Conservation (phyloP, 2,329 filamentous ascomycete species). For the Remersonia thermophila region DNA sequence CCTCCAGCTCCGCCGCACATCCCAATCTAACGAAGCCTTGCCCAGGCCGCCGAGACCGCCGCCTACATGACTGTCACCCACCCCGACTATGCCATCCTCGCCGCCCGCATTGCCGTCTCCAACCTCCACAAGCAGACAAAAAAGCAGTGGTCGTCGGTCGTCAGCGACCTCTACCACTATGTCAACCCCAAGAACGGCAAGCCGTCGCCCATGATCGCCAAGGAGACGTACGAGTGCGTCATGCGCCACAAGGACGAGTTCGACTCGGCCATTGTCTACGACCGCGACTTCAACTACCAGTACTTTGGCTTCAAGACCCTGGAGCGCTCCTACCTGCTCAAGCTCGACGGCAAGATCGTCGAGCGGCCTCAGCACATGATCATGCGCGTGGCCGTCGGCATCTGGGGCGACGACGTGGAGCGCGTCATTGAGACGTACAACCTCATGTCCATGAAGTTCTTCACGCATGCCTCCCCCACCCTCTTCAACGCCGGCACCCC, state of each 20-base stretch:
- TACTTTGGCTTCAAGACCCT: slow-evolving; percentile 99
- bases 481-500: slow-evolving; percentile 97
- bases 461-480: slow-evolving; percentile 95
- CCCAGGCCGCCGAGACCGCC: slow-evolving; percentile 89
- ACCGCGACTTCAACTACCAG: slow-evolving; percentile 99
- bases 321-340: slow-evolving; percentile 92
- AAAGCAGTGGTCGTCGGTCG: slow-evolving; percentile 97
- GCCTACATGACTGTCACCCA: slow-evolving; percentile 99
- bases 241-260: slow-evolving; percentile 95
- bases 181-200: slow-evolving; percentile 85
- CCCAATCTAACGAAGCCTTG: neutral
- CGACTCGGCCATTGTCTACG: slow-evolving; percentile 97
- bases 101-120: slow-evolving; percentile 94
- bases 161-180: slow-evolving; percentile 89
- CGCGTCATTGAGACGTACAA: slow-evolving; percentile 96
- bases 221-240: slow-evolving; percentile 80
- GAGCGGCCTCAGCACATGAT: slow-evolving; percentile 99
- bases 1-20: neutral
- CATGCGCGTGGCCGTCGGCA: slow-evolving; percentile 96
- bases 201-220: slow-evolving; percentile 85
- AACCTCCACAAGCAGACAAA: slow-evolving; percentile 99
- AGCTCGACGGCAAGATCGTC: slow-evolving; percentile 88
- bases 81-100: slow-evolving; percentile 96
- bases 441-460: slow-evolving; percentile 96
- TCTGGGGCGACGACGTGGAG: slow-evolving; percentile 91